These are phyloP conservation scores for Xerocomellus dryophilus DNA, from an alignment of 768 basidiomycete genomes.

Conservation along the genomic window DNA sequence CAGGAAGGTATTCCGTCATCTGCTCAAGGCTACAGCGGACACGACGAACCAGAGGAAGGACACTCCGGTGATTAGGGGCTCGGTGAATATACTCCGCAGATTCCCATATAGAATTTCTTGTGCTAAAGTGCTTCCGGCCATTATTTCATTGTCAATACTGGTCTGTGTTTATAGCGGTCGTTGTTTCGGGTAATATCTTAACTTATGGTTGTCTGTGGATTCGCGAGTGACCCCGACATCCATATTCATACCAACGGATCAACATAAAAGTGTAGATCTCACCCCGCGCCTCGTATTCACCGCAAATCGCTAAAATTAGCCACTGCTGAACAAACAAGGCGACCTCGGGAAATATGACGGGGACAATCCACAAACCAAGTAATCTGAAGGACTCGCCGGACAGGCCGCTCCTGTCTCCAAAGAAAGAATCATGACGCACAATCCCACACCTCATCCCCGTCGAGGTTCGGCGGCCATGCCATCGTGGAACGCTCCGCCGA, in stretches of 20 bases:
- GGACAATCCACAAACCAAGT: slow-evolving; percentile 13
- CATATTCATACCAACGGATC: slow-evolving; percentile 24
- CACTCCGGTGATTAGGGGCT: slow-evolving; percentile 33
- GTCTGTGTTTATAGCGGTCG: slow-evolving; percentile 18
- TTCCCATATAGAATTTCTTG: slow-evolving; percentile 36
- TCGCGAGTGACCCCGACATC: slow-evolving; percentile 10
- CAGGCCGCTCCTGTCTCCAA: slow-evolving; percentile 12
- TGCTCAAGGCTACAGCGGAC: slow-evolving; percentile 24
- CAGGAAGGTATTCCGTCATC: slow-evolving; percentile 37
- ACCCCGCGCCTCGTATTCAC: slow-evolving; percentile 3
- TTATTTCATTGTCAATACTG: slow-evolving; percentile 17
- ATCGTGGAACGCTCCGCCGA: slow-evolving; percentile 49
- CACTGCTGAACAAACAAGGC: slow-evolving; percentile 6
- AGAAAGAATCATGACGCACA: slow-evolving; percentile 9
- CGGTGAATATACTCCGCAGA: slow-evolving; percentile 20
- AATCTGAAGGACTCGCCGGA: slow-evolving; percentile 15
- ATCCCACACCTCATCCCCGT: slow-evolving; percentile 25
- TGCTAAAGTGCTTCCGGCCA: slow-evolving; percentile 24
- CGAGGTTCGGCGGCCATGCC: slow-evolving; percentile 24
- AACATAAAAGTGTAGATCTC: slow-evolving; percentile 31
- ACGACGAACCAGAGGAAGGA: slow-evolving; percentile 33
- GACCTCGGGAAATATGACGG: slow-evolving; percentile 18
- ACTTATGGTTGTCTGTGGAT: slow-evolving; percentile 16
- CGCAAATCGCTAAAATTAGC: slow-evolving; percentile 25
- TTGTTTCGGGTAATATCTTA: slow-evolving; percentile 19